Conservation (phyloP, 345 rosid species). For the Populus pruinosa region DNA sequence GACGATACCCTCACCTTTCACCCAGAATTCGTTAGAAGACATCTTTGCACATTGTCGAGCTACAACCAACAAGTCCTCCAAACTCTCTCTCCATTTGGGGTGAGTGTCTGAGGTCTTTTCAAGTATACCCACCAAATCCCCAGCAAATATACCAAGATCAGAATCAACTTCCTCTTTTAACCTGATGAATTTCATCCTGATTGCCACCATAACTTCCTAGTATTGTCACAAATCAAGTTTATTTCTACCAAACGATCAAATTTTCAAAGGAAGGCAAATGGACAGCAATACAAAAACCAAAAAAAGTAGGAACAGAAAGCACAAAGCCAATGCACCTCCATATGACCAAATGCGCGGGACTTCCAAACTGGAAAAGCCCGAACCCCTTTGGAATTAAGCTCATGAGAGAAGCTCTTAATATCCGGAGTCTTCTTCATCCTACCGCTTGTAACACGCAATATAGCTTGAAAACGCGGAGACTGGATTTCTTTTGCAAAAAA, state of each 20-base stretch:
- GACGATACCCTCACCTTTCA: slow-evolving; percentile 82
- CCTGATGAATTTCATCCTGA: slow-evolving; percentile 73
- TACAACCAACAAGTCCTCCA: slow-evolving; percentile 80
- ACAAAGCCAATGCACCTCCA: slow-evolving; percentile 53
- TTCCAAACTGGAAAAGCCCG: slow-evolving; percentile 85
- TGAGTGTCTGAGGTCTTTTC: slow-evolving; percentile 58
- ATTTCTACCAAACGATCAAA: neutral
- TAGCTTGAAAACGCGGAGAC: slow-evolving; percentile 84
- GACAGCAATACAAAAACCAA: neutral
- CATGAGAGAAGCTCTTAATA: slow-evolving; percentile 94
- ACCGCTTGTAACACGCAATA: slow-evolving; percentile 78
- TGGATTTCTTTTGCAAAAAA: slow-evolving; percentile 66
- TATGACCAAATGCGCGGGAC: slow-evolving; percentile 78
- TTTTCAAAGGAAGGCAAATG: neutral
- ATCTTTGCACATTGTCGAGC: slow-evolving; percentile 79
- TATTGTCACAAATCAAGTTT: slow-evolving; percentile 11
- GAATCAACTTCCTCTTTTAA: slow-evolving; percentile 89
- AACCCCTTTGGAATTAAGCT: slow-evolving; percentile 96
- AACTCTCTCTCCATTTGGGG: slow-evolving; percentile 66
- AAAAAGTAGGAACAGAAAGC: neutral
- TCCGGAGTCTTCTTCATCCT: slow-evolving; percentile 77
- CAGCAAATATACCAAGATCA: slow-evolving; percentile 87
- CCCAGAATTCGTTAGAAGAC: slow-evolving; percentile 82
- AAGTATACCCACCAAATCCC: slow-evolving; percentile 76
- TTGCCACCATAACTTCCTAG: slow-evolving; percentile 82